phyloP scores from a whole-genome alignment of 2,329 filamentous ascomycete genomes.

The Phyllosticta ampelicida region DNA sequence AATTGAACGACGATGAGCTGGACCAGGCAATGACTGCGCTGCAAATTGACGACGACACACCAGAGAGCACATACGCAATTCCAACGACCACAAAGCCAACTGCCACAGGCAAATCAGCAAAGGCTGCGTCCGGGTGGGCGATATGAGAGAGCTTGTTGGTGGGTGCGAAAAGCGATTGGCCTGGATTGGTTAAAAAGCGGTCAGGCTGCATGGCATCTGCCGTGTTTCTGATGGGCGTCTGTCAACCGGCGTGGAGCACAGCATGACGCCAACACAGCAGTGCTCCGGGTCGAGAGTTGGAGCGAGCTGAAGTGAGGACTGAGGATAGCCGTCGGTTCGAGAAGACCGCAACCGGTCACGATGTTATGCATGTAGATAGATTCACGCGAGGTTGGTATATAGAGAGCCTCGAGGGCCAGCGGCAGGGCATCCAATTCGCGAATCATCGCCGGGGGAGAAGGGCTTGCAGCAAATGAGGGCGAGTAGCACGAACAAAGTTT shows the following conservation, averaged over 20 bases:
- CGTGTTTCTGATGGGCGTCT: not conserved
- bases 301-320: not conserved
- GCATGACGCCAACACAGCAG: not conserved
- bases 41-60: conserved; percentile 25
- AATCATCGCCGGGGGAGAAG: not conserved
- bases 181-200: not conserved
- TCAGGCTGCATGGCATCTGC: not conserved
- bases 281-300: too few species aligned
- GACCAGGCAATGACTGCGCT: conserved; percentile 23
- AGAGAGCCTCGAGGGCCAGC: not conserved
- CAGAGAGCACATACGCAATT: conserved; percentile 8
- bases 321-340: not conserved
- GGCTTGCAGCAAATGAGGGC: not conserved
- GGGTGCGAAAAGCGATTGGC: not conserved
- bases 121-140: conserved; percentile 10
- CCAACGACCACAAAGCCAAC: not conserved
- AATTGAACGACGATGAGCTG: not conserved
- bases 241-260: not conserved
- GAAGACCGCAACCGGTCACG: not conserved
- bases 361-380: not conserved
- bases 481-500: not conserved
- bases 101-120: conserved; percentile 7
- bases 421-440: not conserved
- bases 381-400: too few species aligned
- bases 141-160: conserved; percentile 8